Evolutionary conservation across 2,329 filamentous ascomycete genomes (phyloP).

Genomic region (Botrytis cinerea): DNA sequence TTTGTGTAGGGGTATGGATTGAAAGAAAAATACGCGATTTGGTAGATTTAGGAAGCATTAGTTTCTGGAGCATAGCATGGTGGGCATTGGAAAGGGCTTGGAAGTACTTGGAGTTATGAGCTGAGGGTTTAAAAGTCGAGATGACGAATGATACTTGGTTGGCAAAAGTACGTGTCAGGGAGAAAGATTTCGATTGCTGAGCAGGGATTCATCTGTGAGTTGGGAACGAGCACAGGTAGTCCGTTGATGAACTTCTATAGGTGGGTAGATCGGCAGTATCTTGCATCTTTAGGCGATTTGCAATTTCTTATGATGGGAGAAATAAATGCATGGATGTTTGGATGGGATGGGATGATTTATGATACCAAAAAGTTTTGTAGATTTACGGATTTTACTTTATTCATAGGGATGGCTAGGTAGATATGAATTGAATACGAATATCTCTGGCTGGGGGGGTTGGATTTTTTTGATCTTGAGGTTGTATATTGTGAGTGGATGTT

Average conservation of each 20-base stretch:
- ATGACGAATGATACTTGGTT: not conserved
- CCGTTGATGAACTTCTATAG: too few species aligned
- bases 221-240: not conserved
- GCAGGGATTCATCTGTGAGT: not conserved
- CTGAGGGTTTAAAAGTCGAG: not conserved
- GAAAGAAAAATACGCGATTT: not conserved
- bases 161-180: not conserved
- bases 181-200: not conserved
- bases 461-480: too few species aligned
- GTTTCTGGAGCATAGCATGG: not conserved
- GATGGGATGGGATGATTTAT: not conserved
- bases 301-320: not conserved
- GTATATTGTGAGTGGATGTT: too few species aligned
- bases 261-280: not conserved
- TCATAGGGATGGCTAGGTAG: not conserved
- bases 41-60: not conserved
- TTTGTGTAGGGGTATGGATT: not conserved
- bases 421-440: not conserved
- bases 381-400: not conserved
- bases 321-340: not conserved
- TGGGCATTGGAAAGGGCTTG: not conserved
- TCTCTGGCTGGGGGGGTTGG: too few species aligned
- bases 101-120: not conserved
- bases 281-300: not conserved
- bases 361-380: conserved; percentile 4